Percentiles rank a stretch among this genome's conserved stretches.
phyloP scores from a whole-genome alignment of 2,329 filamentous ascomycete genomes.

The Conoideocrella luteorostrata region DNA sequence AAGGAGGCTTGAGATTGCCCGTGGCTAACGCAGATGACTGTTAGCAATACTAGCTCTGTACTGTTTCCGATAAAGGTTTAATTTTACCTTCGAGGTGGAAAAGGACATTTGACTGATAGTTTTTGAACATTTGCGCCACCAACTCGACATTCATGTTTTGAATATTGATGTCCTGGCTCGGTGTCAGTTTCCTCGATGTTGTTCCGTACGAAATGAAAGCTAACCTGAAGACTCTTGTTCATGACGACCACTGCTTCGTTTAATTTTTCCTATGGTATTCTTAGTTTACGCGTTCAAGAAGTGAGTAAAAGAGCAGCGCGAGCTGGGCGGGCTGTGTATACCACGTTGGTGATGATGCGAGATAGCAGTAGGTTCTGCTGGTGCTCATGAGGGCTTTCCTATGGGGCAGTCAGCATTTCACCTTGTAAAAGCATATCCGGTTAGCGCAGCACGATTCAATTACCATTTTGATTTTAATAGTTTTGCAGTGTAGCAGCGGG shows the following conservation, averaged over 20 bases:
- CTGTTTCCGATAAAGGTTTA: too few relatives aligned
- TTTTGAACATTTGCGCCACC: constrained; percentile 99
- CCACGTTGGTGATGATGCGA: constrained; percentile 95
- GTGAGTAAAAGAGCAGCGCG: neutral
- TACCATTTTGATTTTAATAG: neutral
- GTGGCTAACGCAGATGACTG: constrained; percentile 53
- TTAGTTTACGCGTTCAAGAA: neutral
- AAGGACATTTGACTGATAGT: constrained; percentile 95
- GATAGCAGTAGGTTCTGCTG: constrained; percentile 91
- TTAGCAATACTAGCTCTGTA: too few relatives aligned
- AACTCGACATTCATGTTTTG: constrained; percentile 99
- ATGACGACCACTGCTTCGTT: constrained; percentile 90
- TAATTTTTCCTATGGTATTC: constrained; percentile 70
- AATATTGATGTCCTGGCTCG: constrained; percentile 80
- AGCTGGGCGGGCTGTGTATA: constrained; percentile 49
- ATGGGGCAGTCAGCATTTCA: neutral
- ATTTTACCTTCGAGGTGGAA: constrained; percentile 88
- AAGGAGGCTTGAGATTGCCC: constrained; percentile 73
- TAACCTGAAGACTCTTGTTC: constrained; percentile 84
- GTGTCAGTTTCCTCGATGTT: neutral
- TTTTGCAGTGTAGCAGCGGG: too few relatives aligned
- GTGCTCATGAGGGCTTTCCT: constrained; percentile 96
- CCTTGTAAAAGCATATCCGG: too few relatives aligned
- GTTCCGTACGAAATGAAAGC: neutral
- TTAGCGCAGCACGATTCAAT: neutral